Conservation (phyloP, 208 protist genomes). For the Leishmania arabica region DNA sequence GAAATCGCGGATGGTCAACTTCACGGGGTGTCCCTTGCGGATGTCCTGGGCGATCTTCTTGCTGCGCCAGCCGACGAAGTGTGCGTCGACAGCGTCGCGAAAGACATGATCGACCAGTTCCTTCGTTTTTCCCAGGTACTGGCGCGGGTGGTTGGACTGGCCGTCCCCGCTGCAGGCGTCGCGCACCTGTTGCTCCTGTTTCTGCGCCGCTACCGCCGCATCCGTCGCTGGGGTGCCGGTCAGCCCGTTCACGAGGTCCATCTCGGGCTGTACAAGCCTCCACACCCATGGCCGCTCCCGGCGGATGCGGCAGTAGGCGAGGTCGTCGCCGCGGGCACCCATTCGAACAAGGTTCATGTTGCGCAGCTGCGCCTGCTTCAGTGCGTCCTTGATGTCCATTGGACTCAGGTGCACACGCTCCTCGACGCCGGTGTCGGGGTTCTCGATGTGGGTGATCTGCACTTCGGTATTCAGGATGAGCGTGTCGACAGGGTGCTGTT, state of each 20-base stretch:
- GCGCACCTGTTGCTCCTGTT: conserved; percentile 1
- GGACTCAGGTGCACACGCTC: conserved; percentile 64
- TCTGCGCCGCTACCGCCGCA: neutral
- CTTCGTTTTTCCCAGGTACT: conserved; percentile 33
- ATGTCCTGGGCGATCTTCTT: conserved; percentile 88
- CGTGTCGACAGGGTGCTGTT: conserved; percentile 78
- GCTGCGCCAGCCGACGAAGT: conserved; percentile 90
- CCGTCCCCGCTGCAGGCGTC: conserved; percentile 9
- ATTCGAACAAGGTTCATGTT: conserved; percentile 87
- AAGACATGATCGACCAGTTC: conserved; percentile 77
- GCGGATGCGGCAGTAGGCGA: conserved; percentile 84
- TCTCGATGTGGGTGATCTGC: conserved; percentile 88
- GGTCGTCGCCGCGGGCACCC: conserved; percentile 58
- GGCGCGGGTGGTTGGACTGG: conserved; percentile 1
- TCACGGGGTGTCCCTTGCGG: conserved; percentile 72
- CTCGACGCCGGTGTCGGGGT: conserved; percentile 68
- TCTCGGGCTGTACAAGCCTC: conserved; percentile 59
- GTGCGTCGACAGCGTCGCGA: conserved; percentile 85
- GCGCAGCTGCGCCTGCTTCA: conserved; percentile 62
- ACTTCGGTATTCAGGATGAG: conserved; percentile 66
- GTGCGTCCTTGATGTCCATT: conserved; percentile 66
- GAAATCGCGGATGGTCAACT: conserved; percentile 84
- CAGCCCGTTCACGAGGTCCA: conserved; percentile 43
- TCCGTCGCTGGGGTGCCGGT: conserved; percentile 16
- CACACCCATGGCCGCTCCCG: conserved; percentile 64